These are phyloP conservation scores for Dictyostelium intermedium DNA, from an alignment of 78 protist genomes.

Conservation along the genomic window DNA sequence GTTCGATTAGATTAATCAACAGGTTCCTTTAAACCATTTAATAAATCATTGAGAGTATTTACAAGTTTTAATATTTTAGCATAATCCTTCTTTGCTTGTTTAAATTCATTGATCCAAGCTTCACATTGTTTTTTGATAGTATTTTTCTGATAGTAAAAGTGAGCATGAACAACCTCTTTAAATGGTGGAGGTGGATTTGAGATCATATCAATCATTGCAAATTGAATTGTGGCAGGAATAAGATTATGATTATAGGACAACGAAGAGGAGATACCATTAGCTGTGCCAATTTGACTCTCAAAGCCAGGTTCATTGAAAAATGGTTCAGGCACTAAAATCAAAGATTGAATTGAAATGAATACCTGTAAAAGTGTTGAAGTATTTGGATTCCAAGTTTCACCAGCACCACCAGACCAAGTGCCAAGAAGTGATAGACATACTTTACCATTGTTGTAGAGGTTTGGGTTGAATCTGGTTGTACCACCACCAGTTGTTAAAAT, in stretches of 20 bases:
- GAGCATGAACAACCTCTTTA: constrained; percentile 67
- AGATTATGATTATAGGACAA: constrained; percentile 64
- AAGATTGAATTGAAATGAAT: constrained; percentile 88
- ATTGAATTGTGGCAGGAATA: constrained; percentile 55
- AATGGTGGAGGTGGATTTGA: constrained; percentile 53
- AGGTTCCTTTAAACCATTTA: not conserved
- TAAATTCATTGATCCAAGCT: constrained; percentile 46
- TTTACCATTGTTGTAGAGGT: constrained; percentile 74
- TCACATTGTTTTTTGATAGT: constrained; percentile 56
- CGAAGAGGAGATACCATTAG: constrained; percentile 15
- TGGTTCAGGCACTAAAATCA: constrained; percentile 86
- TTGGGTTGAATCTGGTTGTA: constrained; percentile 92
- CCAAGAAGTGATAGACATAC: constrained; percentile 90
- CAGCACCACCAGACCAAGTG: constrained; percentile 89
- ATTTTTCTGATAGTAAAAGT: constrained; percentile 48
- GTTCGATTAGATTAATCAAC: no score
- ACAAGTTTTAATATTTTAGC: constrained; percentile 26
- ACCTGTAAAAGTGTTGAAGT: constrained; percentile 88
- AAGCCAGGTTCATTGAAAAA: constrained; percentile 94
- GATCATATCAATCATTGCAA: constrained; percentile 80
- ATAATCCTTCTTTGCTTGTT: not conserved
- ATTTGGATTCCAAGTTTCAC: constrained; percentile 84
- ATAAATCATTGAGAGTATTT: not conserved
- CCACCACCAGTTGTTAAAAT: constrained; percentile 90
- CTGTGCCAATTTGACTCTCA: constrained; percentile 81